Conservation (phyloP, 2,329 filamentous ascomycete genomes). For the Xylariaceae sp. region DNA sequence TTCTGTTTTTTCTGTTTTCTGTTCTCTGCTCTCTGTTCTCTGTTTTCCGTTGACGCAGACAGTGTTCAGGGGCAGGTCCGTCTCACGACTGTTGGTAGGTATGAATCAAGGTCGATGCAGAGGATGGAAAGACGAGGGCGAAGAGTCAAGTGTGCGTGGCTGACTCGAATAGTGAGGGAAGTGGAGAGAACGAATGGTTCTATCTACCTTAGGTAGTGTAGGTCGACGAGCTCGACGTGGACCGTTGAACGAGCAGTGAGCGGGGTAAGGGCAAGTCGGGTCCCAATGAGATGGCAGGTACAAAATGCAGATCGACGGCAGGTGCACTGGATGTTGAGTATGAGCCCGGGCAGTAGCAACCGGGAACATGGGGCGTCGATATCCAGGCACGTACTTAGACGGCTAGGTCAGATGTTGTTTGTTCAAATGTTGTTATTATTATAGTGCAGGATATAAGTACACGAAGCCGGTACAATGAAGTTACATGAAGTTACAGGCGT, state of each 20-base stretch:
- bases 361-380: neutral
- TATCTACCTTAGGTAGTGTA: neutral
- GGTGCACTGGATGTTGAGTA: neutral
- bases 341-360: neutral
- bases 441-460: too few species aligned
- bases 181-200: neutral
- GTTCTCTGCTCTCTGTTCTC: too few species aligned
- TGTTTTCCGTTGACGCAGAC: neutral
- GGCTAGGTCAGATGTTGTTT: neutral
- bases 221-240: too few species aligned
- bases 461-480: too few species aligned
- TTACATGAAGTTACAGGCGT: neutral
- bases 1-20: too few species aligned
- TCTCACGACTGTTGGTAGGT: neutral
- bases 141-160: slow-evolving; percentile 1
- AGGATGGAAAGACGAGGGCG: neutral
- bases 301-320: neutral
- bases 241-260: neutral
- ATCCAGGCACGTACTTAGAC: neutral
- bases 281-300: neutral
- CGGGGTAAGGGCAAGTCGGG: neutral
- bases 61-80: neutral
- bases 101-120: neutral
- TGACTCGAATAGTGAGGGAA: slow-evolving; percentile 14
- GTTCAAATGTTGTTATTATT: too few species aligned